Evolutionary conservation across 169 alveolate species (phyloP).

Genomic region (Eimeria praecox): DNA sequence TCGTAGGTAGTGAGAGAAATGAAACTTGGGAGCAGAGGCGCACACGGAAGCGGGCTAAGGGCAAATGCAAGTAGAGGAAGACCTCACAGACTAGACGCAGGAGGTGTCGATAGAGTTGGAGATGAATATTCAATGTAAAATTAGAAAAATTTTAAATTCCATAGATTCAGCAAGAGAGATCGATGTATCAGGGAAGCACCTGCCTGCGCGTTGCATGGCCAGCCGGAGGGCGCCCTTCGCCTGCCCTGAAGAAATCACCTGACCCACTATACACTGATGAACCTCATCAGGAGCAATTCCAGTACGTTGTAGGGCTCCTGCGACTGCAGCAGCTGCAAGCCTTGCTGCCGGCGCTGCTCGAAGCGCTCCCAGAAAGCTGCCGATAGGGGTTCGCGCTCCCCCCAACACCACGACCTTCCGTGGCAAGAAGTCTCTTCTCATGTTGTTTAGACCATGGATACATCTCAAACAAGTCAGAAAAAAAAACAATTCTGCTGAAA

Average conservation of each 20-base stretch:
- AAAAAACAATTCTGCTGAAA: neutral
- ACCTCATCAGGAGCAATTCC: conserved; percentile 79
- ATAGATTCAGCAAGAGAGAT: neutral
- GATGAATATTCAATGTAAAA: too few species aligned
- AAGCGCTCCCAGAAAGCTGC: conserved; percentile 82
- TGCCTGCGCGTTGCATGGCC: conserved; percentile 78
- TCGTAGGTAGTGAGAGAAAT: too few species aligned
- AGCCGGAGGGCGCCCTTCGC: conserved; percentile 83
- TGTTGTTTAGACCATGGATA: neutral
- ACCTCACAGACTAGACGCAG: neutral
- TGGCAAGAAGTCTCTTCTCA: conserved; percentile 68
- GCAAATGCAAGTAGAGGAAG: neutral
- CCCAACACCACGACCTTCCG: conserved; percentile 80
- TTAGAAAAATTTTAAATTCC: too few species aligned
- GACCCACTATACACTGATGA: conserved; percentile 86
- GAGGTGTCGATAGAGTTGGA: neutral
- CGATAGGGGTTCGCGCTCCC: conserved; percentile 85
- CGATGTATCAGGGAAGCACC: neutral
- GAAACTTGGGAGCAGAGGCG: neutral
- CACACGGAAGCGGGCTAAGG: neutral
- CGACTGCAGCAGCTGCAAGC: conserved; percentile 81
- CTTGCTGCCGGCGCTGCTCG: conserved; percentile 81
- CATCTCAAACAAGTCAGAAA: neutral
- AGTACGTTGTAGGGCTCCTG: conserved; percentile 79
- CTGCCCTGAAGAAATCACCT: conserved; percentile 84